Evolutionary conservation across 176 grass and related monocot species (phyloP).

Genomic region (bread wheat (Triticum aestivum)): IWGSC_CS_RefSeq_v2.1 NC_057800.1:320852709-320853208

Average conservation of each 20-base stretch:
- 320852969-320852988: slow-evolving; percentile 92
- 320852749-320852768: slow-evolving; percentile 32
- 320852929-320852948: slow-evolving; percentile 94
- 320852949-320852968: slow-evolving; percentile 97
- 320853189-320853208: not conserved
- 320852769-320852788: slow-evolving; percentile 94
- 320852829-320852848: slow-evolving; percentile 78
- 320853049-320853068: slow-evolving; percentile 21
- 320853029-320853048: slow-evolving; percentile 41
- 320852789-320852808: slow-evolving; percentile 97
- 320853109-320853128: slow-evolving; percentile 3
- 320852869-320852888: slow-evolving; percentile 30
- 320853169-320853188: not conserved
- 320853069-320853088: slow-evolving; percentile 1
- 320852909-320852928: slow-evolving; percentile 60
- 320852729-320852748: slow-evolving; percentile 21
- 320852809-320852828: slow-evolving; percentile 90
- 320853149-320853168: slow-evolving; percentile 13
- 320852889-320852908: slow-evolving; percentile 15
- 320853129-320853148: slow-evolving; percentile 16
- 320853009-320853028: slow-evolving; percentile 91
- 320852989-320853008: slow-evolving; percentile 91
- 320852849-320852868: slow-evolving; percentile 74
- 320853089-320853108: slow-evolving; percentile 32
- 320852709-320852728: too few relatives aligned